Base-by-base conservation (phyloP, 139 green algal genomes). In the Micromonas commoda region DNA sequence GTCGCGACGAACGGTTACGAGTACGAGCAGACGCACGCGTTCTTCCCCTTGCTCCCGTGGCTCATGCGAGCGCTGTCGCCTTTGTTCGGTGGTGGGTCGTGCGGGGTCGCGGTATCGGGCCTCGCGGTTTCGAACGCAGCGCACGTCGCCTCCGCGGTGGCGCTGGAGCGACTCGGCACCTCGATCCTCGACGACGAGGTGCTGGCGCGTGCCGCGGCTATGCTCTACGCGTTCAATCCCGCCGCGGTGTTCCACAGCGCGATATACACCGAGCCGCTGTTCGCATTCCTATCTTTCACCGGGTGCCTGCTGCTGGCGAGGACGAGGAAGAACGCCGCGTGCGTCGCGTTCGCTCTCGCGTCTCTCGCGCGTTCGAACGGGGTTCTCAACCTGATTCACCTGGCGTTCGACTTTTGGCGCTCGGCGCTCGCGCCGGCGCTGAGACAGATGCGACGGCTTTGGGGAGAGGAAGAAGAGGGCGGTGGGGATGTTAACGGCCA, bases 11-110 rank as follows among this genome's bases (percentile, higher is more conserved):
- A 86, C 37, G 93, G 93, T 13, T 98, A 97, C 77, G 87, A 92
- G 77, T 95, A 90, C 38, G 93, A 98, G 77, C 91, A 97, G 26
- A 90, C 85, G 35, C 88, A 91, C 34, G 93, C 93, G 3, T 98
- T 98, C 84, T 97, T 96, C 51, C 93, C 93, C 0, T 39, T 89
- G 0, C 34, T 96, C 5, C 91, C 93, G 60, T 39, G 74, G 33
- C 9, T 82, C 9, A 80, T 86, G 68, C 3, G 73, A 3, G 52
- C 52, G 57, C 28, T 28, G 3, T 78, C 4, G 29, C 5, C 28
- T 13, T 64, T 20, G 29, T 78, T 5, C 28, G 71, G 32, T 37
- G 21, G 34, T 63, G 54, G 24, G 28, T 82, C 33, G 26, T 79
- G 38, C 34, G 54, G 34, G n/a, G 1, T 23, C 61, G 71, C 21